Base-by-base conservation (phyloP, 2,329 filamentous ascomycete species). In the Allantophomopsis lycopodina region DNA sequence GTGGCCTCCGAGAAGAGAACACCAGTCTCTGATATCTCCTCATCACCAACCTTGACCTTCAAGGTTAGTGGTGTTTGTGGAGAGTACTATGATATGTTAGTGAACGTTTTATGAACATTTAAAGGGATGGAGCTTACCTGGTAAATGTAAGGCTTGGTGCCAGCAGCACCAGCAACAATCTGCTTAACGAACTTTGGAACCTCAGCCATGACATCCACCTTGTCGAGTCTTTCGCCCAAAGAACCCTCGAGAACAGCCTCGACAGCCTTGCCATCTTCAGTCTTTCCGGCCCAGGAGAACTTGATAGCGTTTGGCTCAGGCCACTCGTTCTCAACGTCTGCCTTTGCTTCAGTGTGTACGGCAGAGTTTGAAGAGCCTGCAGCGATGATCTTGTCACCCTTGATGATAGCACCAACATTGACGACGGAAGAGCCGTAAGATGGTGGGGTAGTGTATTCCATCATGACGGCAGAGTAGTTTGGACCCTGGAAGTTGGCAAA, bases 81-180 rank as follows among this genome's bases (percentile, higher is more conserved):
- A 14, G 69, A 70, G 61, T 79, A 96, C 82, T 94, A 47, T 21
- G 40, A 28, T 5, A 35, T 40, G 43, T 58, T 51, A 59, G 54
- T 20, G 39, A 15, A 21, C 20, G 7, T 31, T n/a, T 35, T 18
- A 21, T 33, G 13, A 12, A 7, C 18, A 4, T 15, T 33, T 17
- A 36, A 32, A 23, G 34, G 6, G 8, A 7, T 14, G 15, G 16
- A 1, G 58, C 70, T 48, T 60, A 88, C 85, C 71, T 94, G 91
- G 64, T 95, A 98, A 52, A 98, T 96, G 60, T 95, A 98, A 5
- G 91, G 91, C 67, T 87, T 91, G 20, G 91, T 94, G 46, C 91
- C 91, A 3, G 81, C 86, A 11, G 89, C 85, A 47, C 75, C 80
- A 34, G 84, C 84, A 18, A 94, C 87, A 56, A 98, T 86, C 51